A percentile compares a stretch with the other conserved stretches of the same genome.
Conservation (phyloP, 1,284 basidiomycete species). For the Leccinum solheimii region DNA sequence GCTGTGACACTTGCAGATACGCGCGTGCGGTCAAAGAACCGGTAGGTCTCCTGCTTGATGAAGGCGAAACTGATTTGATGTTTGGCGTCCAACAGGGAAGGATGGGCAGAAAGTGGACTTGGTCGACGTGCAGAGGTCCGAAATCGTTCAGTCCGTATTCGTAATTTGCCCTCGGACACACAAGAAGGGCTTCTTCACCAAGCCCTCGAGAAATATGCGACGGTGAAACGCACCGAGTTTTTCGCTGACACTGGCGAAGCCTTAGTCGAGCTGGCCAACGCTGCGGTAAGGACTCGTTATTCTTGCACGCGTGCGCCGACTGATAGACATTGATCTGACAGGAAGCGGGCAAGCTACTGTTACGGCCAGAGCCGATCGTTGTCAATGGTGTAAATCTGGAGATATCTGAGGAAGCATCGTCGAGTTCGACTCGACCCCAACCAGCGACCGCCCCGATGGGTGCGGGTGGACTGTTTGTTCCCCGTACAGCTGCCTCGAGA, state of each 20-base stretch:
- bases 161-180: constrained; percentile 67
- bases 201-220: constrained; percentile 73
- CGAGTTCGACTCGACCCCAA: constrained; percentile 35
- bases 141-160: constrained; percentile 72
- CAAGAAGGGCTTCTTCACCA: constrained; percentile 92
- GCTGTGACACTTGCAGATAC: constrained; percentile 81
- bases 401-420: constrained; percentile 53
- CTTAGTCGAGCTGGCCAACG: constrained; percentile 71
- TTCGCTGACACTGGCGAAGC: constrained; percentile 70
- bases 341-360: constrained; percentile 78
- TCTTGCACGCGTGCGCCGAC: constrained; percentile 5
- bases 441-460: constrained; percentile 41
- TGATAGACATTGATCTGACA: constrained; percentile 31
- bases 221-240: constrained; percentile 76
- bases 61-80: constrained; percentile 1
- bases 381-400: constrained; percentile 61
- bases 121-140: constrained; percentile 61
- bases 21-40: constrained; percentile 58
- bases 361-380: constrained; percentile 65
- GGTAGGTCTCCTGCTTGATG: constrained; percentile 36
- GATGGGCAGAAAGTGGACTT: constrained; percentile 53
- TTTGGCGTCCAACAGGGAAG: constrained; percentile 35
- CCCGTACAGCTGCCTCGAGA: constrained; percentile 59
- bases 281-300: constrained; percentile 54
- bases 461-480: constrained; percentile 58